Evolutionary conservation across 2,329 filamentous ascomycete genomes (phyloP), one percentile per base, ranked within the genome.

Genomic region (Rhynchosporium graminicola): DNA sequence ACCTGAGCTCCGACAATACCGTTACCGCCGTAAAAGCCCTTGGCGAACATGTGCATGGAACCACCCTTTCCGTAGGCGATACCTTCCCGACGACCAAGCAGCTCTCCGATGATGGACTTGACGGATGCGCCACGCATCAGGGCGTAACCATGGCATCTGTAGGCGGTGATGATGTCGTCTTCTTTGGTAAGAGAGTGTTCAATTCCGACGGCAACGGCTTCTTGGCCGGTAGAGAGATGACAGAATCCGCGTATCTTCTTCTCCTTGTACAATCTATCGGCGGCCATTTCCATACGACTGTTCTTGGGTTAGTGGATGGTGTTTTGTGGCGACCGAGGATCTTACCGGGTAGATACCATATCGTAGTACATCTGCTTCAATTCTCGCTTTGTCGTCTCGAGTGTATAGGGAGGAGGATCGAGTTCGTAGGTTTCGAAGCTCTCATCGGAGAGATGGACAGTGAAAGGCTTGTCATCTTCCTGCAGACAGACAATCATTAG

Each of bases 201-300:
- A 75, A 99, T 98, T 77, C 95, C 95, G 72, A 93, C 88, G 63
- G 95, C 92, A 70, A 99, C 95, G 69, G 95, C 95, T 85, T 99
- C 95, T 81, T 99, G 95, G 67, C 95, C 95, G 64, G 90, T 96
- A 63, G 95, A 98, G 79, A 99, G 81, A 82, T 99, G 95, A 83
- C 95, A 99, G 90, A 99, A 99, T 82, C 95, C 95, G 74, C 95
- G 91, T 74, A 99, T 98, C 86, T 99, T 98, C 89, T 99, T 99
- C 84, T 98, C 95, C 85, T 99, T 99, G 91, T 99, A 99, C 75
- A 99, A 84, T 77, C 94, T 87, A 78, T 99, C 95, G 81, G 95
- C 92, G 70, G 94, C 93, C 94, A 99, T 97, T 82, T 99, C 95
- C 95, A 99, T 97, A 79, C 96, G 95, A 81, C 93, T 97, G 73